Conservation (phyloP, 2,329 filamentous ascomycete species). For the Pseudogymnoascus destructans region DNA sequence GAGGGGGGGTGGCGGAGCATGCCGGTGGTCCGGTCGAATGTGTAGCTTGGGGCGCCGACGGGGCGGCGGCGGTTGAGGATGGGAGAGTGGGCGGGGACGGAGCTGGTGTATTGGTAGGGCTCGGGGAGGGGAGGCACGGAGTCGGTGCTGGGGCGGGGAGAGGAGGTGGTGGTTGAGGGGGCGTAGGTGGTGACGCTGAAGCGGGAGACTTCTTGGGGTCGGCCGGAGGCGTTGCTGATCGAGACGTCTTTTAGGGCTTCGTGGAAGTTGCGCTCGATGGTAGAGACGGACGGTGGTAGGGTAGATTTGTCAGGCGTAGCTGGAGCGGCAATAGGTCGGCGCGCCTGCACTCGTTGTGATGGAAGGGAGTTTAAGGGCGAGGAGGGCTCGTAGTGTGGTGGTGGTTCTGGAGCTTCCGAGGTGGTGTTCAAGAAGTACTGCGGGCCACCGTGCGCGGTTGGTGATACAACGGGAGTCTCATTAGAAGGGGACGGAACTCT, state of each 20-base stretch:
- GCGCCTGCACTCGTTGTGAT: constrained; percentile 4
- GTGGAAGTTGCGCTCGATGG: constrained; percentile 22
- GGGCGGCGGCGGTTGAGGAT: constrained; percentile 24
- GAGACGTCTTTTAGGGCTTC: constrained; percentile 18
- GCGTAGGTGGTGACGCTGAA: constrained; percentile 26
- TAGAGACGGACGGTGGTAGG: constrained; percentile 12
- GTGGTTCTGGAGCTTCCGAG: constrained; percentile 13
- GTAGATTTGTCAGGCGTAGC: not conserved
- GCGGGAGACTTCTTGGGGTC: constrained; percentile 22
- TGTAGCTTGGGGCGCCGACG: constrained; percentile 10
- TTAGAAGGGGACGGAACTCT: constrained; percentile 16
- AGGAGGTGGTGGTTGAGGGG: constrained; percentile 20
- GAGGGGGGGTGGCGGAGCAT: not conserved
- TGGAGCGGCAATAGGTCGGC: not conserved
- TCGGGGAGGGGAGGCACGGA: constrained; percentile 13
- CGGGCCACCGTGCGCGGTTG: constrained; percentile 12
- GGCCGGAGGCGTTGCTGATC: constrained; percentile 9
- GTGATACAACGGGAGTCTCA: constrained; percentile 22
- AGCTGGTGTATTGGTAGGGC: constrained; percentile 13
- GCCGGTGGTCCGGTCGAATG: constrained; percentile 9
- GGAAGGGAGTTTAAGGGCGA: constrained; percentile 3
- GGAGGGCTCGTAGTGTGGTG: not conserved
- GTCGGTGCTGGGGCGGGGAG: constrained; percentile 22
- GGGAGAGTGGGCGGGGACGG: constrained; percentile 15
- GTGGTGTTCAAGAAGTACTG: constrained; percentile 13